Evolutionary conservation across 306 rosid species (phyloP), one percentile per base, ranked within the genome.

Genomic region (Cicer chorassanicum): DNA sequence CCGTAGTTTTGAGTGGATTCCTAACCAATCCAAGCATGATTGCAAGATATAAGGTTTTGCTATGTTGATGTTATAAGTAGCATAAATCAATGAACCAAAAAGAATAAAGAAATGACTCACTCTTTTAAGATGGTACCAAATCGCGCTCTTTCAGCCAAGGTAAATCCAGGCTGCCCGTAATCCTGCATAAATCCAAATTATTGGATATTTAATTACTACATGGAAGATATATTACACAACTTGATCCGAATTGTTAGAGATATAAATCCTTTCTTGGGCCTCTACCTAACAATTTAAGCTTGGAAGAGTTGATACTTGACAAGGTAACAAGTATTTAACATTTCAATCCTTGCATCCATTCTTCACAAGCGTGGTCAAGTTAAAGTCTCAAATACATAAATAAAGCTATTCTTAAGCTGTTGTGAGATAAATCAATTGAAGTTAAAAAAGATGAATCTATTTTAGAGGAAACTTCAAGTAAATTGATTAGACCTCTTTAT

Each of bases 141-240:
- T 15, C 98, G 88, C 75, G 66, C 88, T 83, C 98, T 89, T 87
- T 94, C 98, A 34, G 92, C 68, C 82, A 89, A 74, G 75, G 97
- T 94, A 87, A 90, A 94, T 46, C 98, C 98, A 67, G 98, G 98
- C 86, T 94, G 97, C 67, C 98, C 98, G 2, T 83, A 88, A 65
- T 94, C 98, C 97, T 94, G 87, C 86, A 86, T 19, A 67, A 72
- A 66, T 46, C 65, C 68, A 65, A 39, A 48, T 55, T 50, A 45
- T 56, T 65, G 41, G 77, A 73, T 75, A 72, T 43, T 68, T 55
- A 53, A 77, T 36, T 18, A 72, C 73, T 42, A 19, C 12, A 42
- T 68, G 14, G 44, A 63, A 18, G 62, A 60, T 55, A 65, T 21
- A 65, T 11, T 55, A 56, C 21, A 65, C 61, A 73, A 44, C 29